These are phyloP conservation scores for Leptographium wingfieldii DNA, from an alignment of 2,329 filamentous ascomycete genomes.

Conservation along the genomic window DNA sequence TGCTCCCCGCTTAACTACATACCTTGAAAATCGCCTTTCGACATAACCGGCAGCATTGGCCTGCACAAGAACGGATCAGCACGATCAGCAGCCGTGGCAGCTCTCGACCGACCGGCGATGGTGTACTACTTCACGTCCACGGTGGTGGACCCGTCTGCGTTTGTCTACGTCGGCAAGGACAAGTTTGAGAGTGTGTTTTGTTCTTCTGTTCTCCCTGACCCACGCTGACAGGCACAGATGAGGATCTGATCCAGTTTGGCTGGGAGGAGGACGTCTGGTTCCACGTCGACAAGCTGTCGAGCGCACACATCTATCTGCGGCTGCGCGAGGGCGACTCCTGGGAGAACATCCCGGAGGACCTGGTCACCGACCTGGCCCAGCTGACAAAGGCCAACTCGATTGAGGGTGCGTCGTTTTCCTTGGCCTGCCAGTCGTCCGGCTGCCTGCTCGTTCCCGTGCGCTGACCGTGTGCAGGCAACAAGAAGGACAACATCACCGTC, in stretches of 20 bases:
- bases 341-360: conserved; percentile 63
- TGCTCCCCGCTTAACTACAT: background rate
- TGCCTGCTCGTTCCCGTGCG: background rate
- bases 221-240: conserved; percentile 48
- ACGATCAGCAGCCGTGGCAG: too few relatives aligned
- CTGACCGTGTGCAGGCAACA: conserved; percentile 55
- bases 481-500: conserved; percentile 92
- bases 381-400: conserved; percentile 98
- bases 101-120: conserved; percentile 30
- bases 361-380: conserved; percentile 85
- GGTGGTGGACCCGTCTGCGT: conserved; percentile 67
- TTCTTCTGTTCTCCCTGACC: background rate
- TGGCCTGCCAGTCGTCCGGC: background rate
- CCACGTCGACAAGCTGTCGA: conserved; percentile 94
- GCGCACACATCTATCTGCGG: conserved; percentile 90
- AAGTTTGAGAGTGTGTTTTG: conserved; percentile 74
- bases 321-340: conserved; percentile 67
- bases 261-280: conserved; percentile 98
- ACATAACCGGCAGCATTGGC: too few relatives aligned
- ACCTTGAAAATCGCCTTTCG: background rate
- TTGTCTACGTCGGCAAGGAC: conserved; percentile 95
- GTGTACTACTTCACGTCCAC: conserved; percentile 94
- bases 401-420: conserved; percentile 46
- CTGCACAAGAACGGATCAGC: too few relatives aligned
- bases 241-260: conserved; percentile 88